Evolutionary conservation across 441 rosid genomes (phyloP), one percentile per base, ranked within the genome.

Genomic region (Adansonia grandidieri): DNA sequence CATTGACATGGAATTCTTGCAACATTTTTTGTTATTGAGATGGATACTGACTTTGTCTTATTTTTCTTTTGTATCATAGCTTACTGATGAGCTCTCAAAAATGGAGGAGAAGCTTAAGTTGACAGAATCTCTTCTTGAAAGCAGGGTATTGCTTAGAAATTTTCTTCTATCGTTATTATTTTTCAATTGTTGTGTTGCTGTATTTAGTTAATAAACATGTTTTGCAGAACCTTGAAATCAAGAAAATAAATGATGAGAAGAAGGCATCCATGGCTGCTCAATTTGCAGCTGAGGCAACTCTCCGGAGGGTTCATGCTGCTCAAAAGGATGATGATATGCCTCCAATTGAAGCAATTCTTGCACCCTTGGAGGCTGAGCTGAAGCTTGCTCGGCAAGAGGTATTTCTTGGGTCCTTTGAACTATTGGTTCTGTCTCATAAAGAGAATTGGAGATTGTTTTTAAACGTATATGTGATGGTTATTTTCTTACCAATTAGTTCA

Each of bases 291-390:
- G 99, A 96, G 89, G 99, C 99, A 32, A 93, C 98, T 40, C 90
- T 96, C 79, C 89, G 99, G 80, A 92, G 98, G 83, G 99, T 96
- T 78, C 99, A 96, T 83, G 97, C 99, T 83, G 98, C 99, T 79
- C 98, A 96, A 78, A 96, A 96, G 88, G 99, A 96, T 85, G 99
- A 96, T 76, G 99, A 96, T 81, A 96, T 96, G 99, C 98, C 99
- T 79, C 99, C 98, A 11, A 96, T 94, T 80, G 98, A 95, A 87
- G 98, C 98, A 68, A 95, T 95, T 84, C 98, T 95, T 28, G 98
- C 98, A 4, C 98, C 98, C 48, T 79, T 96, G 81, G 99, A 96
- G 83, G 99, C 98, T 76, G 99, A 96, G 83, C 93, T 96, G 80
- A 96, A 94, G 87, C 93, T 94, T 83, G 90, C 98, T 9, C 91